Evolutionary conservation across 2,329 filamentous ascomycete genomes (phyloP).

Genomic region (Aspergillus transmontanensis): DNA sequence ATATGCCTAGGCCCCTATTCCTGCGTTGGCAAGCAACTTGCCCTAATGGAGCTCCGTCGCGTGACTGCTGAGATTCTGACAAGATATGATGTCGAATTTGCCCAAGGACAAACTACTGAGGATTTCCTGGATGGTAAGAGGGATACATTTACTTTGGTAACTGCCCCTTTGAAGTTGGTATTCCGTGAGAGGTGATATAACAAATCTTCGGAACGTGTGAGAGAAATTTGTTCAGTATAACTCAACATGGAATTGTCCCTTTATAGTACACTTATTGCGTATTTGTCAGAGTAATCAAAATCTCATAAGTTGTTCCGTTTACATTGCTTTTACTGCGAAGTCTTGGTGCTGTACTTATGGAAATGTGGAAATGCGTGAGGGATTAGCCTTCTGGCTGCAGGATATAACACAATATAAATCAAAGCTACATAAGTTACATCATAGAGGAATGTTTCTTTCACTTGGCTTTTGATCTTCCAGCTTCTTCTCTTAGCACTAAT

Average conservation of each 20-base stretch:
- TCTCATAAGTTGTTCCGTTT: too few relatives aligned
- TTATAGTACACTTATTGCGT: background rate
- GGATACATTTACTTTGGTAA: background rate
- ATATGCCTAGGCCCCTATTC: background rate
- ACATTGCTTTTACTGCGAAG: too few relatives aligned
- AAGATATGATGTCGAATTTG: background rate
- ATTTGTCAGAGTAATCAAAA: background rate
- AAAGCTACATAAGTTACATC: too few relatives aligned
- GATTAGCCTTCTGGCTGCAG: too few relatives aligned
- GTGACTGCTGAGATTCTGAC: constrained; percentile 14
- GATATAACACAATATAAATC: too few relatives aligned
- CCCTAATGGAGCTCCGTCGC: constrained; percentile 21
- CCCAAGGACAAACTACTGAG: background rate
- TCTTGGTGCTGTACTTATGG: too few relatives aligned
- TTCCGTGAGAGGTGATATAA: background rate
- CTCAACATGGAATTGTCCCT: background rate
- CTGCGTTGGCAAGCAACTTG: constrained; percentile 23
- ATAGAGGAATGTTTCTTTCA: too few relatives aligned
- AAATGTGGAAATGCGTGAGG: too few relatives aligned
- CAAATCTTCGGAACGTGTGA: background rate
- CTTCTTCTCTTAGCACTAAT: too few relatives aligned
- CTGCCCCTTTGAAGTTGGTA: background rate
- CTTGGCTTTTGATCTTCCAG: too few relatives aligned
- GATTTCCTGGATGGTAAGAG: background rate
- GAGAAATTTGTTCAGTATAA: background rate